Evolutionary conservation across 2,329 filamentous ascomycete genomes (phyloP), one percentile per base, ranked within the genome.

Genomic region (Apiospora koreana): DNA sequence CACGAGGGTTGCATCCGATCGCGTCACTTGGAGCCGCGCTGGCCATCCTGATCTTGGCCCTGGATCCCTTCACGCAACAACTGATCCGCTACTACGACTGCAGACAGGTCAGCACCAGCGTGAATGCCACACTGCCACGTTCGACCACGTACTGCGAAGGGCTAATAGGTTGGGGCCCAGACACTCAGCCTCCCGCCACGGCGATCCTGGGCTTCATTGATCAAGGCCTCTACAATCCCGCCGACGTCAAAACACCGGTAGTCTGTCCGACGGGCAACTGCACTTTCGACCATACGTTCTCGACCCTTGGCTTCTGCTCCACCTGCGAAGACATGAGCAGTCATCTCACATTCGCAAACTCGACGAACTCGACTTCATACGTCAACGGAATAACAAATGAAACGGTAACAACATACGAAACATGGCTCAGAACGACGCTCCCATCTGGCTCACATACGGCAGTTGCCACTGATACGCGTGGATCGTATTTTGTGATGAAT

Each of bases 51-150:
- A 45, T 38, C 1, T n/a, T 68, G 4, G 67, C 48, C 0, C n/a
- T 68, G 45, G 67, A 68, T 7, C 67, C 67, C 14, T 68, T 68
- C n/a, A 68, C 46, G 10, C 67, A 68, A 21, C 67, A 68, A 23
- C 67, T 68, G 2, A 14, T 68, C 1, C 67, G 14, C 14, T 43
- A 58, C 5, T 62, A 62, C 10, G 48, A 68, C 35, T 68, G 67
- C 48, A 42, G 28, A 14, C 21, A 28, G 9, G n/a, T 21, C 2
- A 50, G 48, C 21, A 16, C 35, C 25, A 18, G 12, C 2, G 18
- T 5, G 4, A 54, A 31, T 14, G 67, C 67, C n/a, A 58, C 48
- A 21, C 67, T 68, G 10, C 67, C 67, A 4, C 67, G 67, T n/a
- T 14, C 45, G 31, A 43, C 41, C 3, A 41, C 6, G 46, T 68